phyloP scores from a whole-genome alignment of 495 filamentous ascomycete genomes.

The Cairneyella variabilis region DNA sequence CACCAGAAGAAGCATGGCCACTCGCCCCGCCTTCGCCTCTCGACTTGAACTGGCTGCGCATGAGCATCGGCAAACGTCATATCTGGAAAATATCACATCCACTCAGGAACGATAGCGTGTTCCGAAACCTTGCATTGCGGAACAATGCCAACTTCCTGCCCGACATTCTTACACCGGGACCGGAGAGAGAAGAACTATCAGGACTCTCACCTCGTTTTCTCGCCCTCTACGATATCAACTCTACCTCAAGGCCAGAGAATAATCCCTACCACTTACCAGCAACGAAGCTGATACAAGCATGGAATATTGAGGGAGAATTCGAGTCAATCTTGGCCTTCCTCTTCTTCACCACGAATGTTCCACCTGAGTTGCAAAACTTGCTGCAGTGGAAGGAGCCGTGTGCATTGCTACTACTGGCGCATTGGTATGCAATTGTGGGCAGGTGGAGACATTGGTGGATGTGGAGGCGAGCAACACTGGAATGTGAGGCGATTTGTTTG shows the following conservation, averaged over 20 bases:
- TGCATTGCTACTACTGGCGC: not conserved
- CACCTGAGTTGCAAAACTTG: not conserved
- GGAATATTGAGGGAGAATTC: too few relatives aligned
- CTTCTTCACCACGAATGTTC: not conserved
- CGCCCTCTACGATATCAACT: not conserved
- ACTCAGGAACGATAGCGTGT: not conserved
- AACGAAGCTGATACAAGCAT: not conserved
- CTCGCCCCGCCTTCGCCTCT: constrained; percentile 24
- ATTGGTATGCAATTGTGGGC: not conserved
- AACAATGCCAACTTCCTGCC: not conserved
- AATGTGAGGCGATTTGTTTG: not conserved
- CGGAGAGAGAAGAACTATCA: too few relatives aligned
- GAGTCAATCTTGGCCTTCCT: too few relatives aligned
- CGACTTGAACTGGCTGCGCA: constrained; percentile 36
- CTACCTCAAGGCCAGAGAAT: not conserved
- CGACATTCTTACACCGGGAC: too few relatives aligned
- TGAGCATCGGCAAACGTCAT: constrained; percentile 30
- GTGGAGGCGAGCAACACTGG: not conserved
- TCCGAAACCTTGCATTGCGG: not conserved
- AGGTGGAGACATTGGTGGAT: not conserved
- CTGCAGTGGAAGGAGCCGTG: not conserved
- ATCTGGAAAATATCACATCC: constrained; percentile 4
- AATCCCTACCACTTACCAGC: not conserved
- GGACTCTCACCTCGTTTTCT: not conserved
- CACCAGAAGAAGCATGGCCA: constrained; percentile 34